Conservation (phyloP, 345 rosid species). For the Eucalyptus microcorys region DNA sequence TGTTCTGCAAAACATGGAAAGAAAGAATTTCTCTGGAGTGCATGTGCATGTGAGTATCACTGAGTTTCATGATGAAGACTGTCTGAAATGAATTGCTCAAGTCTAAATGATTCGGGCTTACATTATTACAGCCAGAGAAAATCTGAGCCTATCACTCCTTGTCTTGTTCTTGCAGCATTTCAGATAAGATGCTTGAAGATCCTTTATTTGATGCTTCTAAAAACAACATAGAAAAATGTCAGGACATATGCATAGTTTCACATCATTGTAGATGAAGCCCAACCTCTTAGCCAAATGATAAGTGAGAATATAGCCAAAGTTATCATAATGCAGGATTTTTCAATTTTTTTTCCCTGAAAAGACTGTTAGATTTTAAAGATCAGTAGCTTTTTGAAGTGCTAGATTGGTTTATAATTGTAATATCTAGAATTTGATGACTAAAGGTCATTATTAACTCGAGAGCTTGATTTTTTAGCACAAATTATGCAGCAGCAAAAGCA, state of each 20-base stretch:
- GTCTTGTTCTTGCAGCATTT: not conserved
- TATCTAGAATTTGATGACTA: not conserved
- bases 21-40: not conserved
- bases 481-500: not conserved
- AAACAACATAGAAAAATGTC: not conserved
- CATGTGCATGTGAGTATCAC: not conserved
- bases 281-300: not conserved
- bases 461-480: not conserved
- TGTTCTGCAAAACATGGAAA: not conserved
- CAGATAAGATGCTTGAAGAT: not conserved
- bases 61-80: not conserved
- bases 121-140: not conserved
- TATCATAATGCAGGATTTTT: not conserved
- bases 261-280: not conserved
- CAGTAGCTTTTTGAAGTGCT: not conserved
- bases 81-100: not conserved
- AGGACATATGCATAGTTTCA: not conserved
- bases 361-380: not conserved
- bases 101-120: not conserved
- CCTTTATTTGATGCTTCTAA: not conserved
- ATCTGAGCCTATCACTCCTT: not conserved
- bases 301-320: not conserved
- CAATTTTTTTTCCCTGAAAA: not conserved
- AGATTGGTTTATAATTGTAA: not conserved
- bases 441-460: not conserved